Base-by-base conservation (phyloP, 2,329 filamentous ascomycete genomes). In the Penicillium aurantiogriseum region DNA sequence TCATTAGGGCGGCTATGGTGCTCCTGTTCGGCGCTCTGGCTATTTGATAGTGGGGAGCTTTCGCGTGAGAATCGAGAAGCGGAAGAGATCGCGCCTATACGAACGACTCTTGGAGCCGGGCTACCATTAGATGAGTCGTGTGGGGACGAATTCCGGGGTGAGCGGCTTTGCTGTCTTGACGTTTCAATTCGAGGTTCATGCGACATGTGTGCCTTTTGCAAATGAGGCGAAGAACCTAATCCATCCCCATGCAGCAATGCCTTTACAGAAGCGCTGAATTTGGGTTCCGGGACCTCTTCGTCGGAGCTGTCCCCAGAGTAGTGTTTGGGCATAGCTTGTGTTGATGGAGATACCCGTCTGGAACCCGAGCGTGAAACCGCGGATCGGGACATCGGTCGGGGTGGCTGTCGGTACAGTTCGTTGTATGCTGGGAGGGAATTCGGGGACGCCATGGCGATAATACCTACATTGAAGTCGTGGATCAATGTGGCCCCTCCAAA, bases 221-320 rank as follows among this genome's bases (percentile, higher is more conserved):
- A 48, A 67, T 73, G 61, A 9, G 84, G 81, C 4, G 78, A 82
- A 49, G 84, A 85, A 25, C 74, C 65, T 45, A 77, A 69, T 25
- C 72, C 78, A 63, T 81, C 80, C 60, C 80, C 79, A 51, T 81
- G 81, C 52, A 97, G 81, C 17, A 97, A 81, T 21, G 91, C 92
- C 71, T 94, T 93, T 48, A 93, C 96, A 64, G 94, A 85, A 67
- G 92, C 92, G 72, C 92, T 97, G 72, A 97, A 89, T 78, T 94
- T 95, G 67, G 92, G 92, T 65, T 91, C 88, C 17, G 90, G 89
- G 29, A 95, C 90, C 76, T 97, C 93, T 69, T 97, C 93, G 76
- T 97, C 93, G 25, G 92, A 96, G 79, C 91, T 96, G 71, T 96
- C 92, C 67, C 90, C 88, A 1, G 79, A 76, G 62, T 70, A 74